Percentiles rank a stretch among this genome's conserved stretches.
These are phyloP conservation scores for Aphanoascus verrucosus DNA, from an alignment of 2,329 filamentous ascomycete genomes.

Conservation along the genomic window DNA sequence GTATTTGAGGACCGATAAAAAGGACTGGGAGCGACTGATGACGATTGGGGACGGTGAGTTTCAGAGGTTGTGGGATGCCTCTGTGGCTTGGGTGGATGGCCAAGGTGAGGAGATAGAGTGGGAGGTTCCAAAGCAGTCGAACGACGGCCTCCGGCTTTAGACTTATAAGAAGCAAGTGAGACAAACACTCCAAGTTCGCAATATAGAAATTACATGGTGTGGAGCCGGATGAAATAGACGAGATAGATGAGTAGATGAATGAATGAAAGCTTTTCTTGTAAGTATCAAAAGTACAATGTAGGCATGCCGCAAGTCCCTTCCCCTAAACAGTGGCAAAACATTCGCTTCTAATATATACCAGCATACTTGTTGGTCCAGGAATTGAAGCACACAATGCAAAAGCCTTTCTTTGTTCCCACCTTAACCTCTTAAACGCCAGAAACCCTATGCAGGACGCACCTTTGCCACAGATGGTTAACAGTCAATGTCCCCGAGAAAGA, in stretches of 20 bases:
- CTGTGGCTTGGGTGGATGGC: constrained; percentile 12
- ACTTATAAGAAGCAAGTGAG: too few species aligned
- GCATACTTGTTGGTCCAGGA: background rate
- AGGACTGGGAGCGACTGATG: constrained; percentile 11
- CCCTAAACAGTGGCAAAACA: too few species aligned
- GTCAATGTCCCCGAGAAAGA: background rate
- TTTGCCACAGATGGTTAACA: background rate
- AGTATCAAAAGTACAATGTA: too few species aligned
- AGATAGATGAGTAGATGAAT: too few species aligned
- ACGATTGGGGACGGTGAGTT: constrained; percentile 13
- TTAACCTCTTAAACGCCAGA: background rate
- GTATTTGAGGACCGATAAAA: constrained; percentile 10
- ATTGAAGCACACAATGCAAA: background rate
- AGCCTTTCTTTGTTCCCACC: background rate
- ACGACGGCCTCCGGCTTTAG: too few species aligned
- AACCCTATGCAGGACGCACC: background rate
- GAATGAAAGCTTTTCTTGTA: too few species aligned
- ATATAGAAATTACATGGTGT: too few species aligned
- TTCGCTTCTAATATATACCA: background rate
- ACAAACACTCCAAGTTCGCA: too few species aligned
- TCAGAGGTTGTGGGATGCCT: constrained; percentile 12
- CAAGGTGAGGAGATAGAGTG: constrained; percentile 10
- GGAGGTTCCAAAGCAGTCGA: too few species aligned
- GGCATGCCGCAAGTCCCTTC: too few species aligned
- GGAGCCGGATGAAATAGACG: too few species aligned